Evolutionary conservation across 306 rosid species (phyloP).

Genomic region (barrel medic (Medicago truncatula)): MtrunA17r5.0-ANR NC_053043.1:32393001-32393500

Average conservation of each 20-base stretch:
- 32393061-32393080: constrained; percentile 41
- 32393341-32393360: constrained; percentile 34
- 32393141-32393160: constrained; percentile 96
- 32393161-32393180: constrained; percentile 95
- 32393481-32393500: too few species aligned
- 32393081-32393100: constrained; percentile 60
- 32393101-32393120: constrained; percentile 89
- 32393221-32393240: constrained; percentile 96
- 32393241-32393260: constrained; percentile 90
- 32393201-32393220: constrained; percentile 94
- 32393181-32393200: constrained; percentile 88
- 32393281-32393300: constrained; percentile 90
- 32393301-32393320: constrained; percentile 85
- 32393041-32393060: constrained; percentile 33
- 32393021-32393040: constrained; percentile 7
- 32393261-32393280: constrained; percentile 84
- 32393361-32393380: constrained; percentile 20
- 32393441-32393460: too few species aligned
- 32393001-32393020: constrained; percentile 51
- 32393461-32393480: too few species aligned
- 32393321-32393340: constrained; percentile 81
- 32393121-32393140: constrained; percentile 90
- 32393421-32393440: too few species aligned
- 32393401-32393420: background rate
- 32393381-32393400: background rate